phyloP scores from a whole-genome alignment of 2,329 filamentous ascomycete genomes.

The Cercospora berteroae region DNA sequence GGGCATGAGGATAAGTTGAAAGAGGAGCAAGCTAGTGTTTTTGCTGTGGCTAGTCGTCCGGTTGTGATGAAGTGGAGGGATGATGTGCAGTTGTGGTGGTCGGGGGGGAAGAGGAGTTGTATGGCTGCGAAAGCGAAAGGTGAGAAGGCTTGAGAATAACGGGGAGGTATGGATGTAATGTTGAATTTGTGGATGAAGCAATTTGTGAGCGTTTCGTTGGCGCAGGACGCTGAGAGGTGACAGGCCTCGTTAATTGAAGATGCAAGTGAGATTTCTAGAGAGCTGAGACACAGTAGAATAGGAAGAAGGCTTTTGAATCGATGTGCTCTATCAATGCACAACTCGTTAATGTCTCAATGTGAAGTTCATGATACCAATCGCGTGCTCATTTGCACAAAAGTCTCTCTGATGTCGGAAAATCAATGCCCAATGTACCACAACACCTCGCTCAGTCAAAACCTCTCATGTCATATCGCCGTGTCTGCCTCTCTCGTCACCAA shows the following conservation, averaged over 20 bases:
- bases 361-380: not conserved
- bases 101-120: not conserved
- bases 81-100: slow-evolving; percentile 10
- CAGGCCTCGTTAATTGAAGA: not conserved
- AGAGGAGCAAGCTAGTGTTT: slow-evolving; percentile 10
- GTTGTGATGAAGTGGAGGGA: slow-evolving; percentile 18
- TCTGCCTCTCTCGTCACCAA: not conserved
- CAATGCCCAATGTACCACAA: not conserved
- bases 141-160: not conserved
- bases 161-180: not conserved
- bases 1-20: slow-evolving; percentile 18
- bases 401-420: not conserved
- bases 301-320: not conserved
- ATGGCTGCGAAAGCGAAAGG: not conserved
- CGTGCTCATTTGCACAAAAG: not conserved
- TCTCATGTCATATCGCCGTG: not conserved
- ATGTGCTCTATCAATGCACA: not conserved
- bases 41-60: slow-evolving; percentile 12
- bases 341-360: not conserved
- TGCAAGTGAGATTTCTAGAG: not conserved
- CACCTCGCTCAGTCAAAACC: not conserved
- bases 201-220: not conserved
- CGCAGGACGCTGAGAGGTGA: not conserved
- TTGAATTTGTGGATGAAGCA: not conserved
- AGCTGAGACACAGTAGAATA: not conserved